Percentiles rank a stretch among this genome's conserved stretches.
Conservation (phyloP, 129 eudicot genomes). For the Saussurea involucrata region DNA sequence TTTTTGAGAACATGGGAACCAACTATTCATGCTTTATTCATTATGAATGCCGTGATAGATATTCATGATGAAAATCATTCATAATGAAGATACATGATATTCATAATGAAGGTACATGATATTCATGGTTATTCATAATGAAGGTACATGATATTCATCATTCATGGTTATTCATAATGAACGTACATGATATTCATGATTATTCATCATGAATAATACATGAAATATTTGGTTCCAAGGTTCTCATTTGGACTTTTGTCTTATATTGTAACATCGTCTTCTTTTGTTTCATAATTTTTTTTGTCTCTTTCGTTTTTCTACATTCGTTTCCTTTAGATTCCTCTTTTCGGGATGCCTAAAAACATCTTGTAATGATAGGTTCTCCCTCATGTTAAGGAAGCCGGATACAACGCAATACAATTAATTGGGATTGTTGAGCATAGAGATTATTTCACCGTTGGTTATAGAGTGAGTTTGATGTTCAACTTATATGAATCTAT, state of each 20-base stretch:
- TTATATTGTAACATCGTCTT: background rate
- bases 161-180: no score
- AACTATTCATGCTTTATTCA: background rate
- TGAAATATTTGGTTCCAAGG: background rate
- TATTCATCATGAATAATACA: background rate
- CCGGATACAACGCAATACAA: slow-evolving; percentile 93
- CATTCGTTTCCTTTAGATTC: background rate
- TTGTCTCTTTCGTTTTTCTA: background rate
- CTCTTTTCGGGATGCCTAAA: background rate
- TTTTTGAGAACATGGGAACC: background rate
- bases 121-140: background rate
- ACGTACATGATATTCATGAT: no score
- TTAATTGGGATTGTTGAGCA: slow-evolving; percentile 94
- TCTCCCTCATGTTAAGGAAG: slow-evolving; percentile 79
- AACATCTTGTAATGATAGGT: slow-evolving; percentile 38
- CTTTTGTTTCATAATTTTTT: background rate
- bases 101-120: no score
- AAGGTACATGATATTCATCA: background rate
- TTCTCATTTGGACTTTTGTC: background rate
- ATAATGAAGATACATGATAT: background rate
- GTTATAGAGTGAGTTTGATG: slow-evolving; percentile 78
- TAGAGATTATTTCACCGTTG: slow-evolving; percentile 90
- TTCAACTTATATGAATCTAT: background rate
- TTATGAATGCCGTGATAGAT: background rate
- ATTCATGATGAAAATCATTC: background rate